phyloP scores from a whole-genome alignment of 257 asterid genomes.

The Ligustrum vulgare region DNA sequence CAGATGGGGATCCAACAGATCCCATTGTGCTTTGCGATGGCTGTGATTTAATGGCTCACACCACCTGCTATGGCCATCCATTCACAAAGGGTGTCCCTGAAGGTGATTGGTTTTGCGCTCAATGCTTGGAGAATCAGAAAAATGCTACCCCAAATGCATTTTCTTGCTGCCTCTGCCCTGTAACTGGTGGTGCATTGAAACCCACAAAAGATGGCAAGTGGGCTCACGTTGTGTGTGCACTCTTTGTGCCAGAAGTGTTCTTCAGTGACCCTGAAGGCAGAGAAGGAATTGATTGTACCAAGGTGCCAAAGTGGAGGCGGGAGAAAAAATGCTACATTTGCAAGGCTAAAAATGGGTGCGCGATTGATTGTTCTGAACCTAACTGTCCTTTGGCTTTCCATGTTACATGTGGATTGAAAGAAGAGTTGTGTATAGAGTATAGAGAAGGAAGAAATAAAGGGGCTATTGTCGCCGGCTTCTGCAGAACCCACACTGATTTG shows the following conservation, averaged over 20 bases:
- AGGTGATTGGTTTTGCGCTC: slow-evolving; percentile 87
- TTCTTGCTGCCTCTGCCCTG: slow-evolving; percentile 75
- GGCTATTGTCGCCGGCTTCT: slow-evolving; percentile 76
- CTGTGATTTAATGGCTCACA: slow-evolving; percentile 84
- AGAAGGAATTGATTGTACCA: slow-evolving; percentile 62
- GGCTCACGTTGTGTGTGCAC: slow-evolving; percentile 85
- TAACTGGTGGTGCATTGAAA: slow-evolving; percentile 69
- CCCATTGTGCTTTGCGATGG: slow-evolving; percentile 93
- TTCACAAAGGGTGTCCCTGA: slow-evolving; percentile 54
- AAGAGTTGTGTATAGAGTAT: slow-evolving; percentile 66
- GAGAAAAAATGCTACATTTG: slow-evolving; percentile 59
- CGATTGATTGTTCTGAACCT: slow-evolving; percentile 77
- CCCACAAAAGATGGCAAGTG: slow-evolving; percentile 65
- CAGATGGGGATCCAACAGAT: slow-evolving; percentile 80
- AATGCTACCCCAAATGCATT: not conserved
- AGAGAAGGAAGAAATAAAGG: slow-evolving; percentile 54
- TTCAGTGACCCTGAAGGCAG: slow-evolving; percentile 58
- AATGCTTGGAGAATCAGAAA: slow-evolving; percentile 37
- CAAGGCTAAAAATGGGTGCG: slow-evolving; percentile 55
- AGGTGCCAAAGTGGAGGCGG: slow-evolving; percentile 64
- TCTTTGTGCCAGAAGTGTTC: slow-evolving; percentile 81
- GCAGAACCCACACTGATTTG: slow-evolving; percentile 63
- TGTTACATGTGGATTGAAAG: slow-evolving; percentile 73
- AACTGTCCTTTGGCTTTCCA: slow-evolving; percentile 66
- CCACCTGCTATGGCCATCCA: slow-evolving; percentile 51